Percentiles rank a stretch among this genome's conserved stretches.
These are phyloP conservation scores for Helotiales sp. DNA, from an alignment of 2,329 filamentous ascomycete species.

Conservation along the genomic window DNA sequence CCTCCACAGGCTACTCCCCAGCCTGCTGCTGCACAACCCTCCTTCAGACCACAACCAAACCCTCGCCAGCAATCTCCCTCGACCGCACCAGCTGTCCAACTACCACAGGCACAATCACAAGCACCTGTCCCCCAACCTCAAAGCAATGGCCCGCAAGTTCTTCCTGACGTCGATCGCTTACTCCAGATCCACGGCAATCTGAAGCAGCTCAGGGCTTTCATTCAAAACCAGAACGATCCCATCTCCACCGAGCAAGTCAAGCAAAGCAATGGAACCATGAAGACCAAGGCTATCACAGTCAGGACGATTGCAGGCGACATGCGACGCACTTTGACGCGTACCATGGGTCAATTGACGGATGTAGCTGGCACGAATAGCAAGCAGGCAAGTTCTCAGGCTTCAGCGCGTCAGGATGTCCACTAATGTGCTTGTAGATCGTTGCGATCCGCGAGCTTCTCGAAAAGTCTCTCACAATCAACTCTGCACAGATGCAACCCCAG, in stretches of 20 bases:
- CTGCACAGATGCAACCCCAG: slow-evolving; percentile 58
- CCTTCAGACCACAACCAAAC: neutral
- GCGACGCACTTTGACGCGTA: slow-evolving; percentile 72
- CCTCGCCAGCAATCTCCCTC: neutral
- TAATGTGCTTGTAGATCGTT: slow-evolving; percentile 25
- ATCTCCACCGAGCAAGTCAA: neutral
- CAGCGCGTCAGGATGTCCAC: neutral
- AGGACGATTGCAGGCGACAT: slow-evolving; percentile 73
- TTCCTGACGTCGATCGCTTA: slow-evolving; percentile 51
- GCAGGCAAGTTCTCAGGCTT: slow-evolving; percentile 51
- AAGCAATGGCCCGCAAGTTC: slow-evolving; percentile 3
- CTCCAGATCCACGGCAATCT: slow-evolving; percentile 68
- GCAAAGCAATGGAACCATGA: neutral
- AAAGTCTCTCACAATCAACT: slow-evolving; percentile 50
- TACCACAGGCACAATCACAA: neutral
- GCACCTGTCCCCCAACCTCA: neutral
- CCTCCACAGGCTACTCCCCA: neutral
- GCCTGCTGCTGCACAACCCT: slow-evolving; percentile 1
- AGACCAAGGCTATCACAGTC: slow-evolving; percentile 46
- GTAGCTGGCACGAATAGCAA: slow-evolving; percentile 65
- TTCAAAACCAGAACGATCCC: slow-evolving; percentile 40
- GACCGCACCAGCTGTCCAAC: neutral
- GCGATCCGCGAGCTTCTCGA: slow-evolving; percentile 59
- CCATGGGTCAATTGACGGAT: slow-evolving; percentile 73
- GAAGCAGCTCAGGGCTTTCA: slow-evolving; percentile 61